These are phyloP conservation scores for Penicillium coffeae DNA, from an alignment of 495 filamentous ascomycete genomes.

Conservation along the genomic window DNA sequence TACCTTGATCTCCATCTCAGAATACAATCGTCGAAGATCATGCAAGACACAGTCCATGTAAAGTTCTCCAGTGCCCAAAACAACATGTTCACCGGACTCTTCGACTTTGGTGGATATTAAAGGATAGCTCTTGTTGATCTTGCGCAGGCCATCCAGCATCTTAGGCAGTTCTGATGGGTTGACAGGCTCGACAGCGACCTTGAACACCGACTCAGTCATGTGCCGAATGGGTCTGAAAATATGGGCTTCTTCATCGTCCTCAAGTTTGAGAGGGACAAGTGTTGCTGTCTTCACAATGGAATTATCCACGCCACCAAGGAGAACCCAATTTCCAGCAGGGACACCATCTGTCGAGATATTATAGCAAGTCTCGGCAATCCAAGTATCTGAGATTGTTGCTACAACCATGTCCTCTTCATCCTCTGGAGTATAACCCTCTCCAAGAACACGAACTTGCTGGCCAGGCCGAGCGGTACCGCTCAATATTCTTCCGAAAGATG, in stretches of 20 bases:
- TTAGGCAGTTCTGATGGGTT: slow-evolving; percentile 98
- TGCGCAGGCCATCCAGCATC: slow-evolving; percentile 94
- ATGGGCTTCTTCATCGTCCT: slow-evolving; percentile 85
- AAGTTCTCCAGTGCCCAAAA: slow-evolving; percentile 91
- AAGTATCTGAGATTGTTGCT: slow-evolving; percentile 84
- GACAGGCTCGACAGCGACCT: slow-evolving; percentile 96
- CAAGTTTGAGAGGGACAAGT: slow-evolving; percentile 73
- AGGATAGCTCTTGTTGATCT: slow-evolving; percentile 96
- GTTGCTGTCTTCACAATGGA: slow-evolving; percentile 99
- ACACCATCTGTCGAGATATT: slow-evolving; percentile 87
- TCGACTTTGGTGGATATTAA: slow-evolving; percentile 95
- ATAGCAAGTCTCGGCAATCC: slow-evolving; percentile 91
- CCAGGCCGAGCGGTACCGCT: slow-evolving; percentile 84
- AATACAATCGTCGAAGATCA: slow-evolving; percentile 86
- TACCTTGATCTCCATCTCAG: slow-evolving; percentile 99
- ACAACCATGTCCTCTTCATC: slow-evolving; percentile 97
- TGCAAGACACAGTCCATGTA: slow-evolving; percentile 99
- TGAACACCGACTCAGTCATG: slow-evolving; percentile 96
- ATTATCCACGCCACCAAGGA: slow-evolving; percentile 89
- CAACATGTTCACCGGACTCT: slow-evolving; percentile 95
- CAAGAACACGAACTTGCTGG: slow-evolving; percentile 82
- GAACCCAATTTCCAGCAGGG: slow-evolving; percentile 91
- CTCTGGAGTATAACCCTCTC: slow-evolving; percentile 92
- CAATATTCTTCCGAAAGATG: slow-evolving; percentile 88
- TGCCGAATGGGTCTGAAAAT: slow-evolving; percentile 92